A percentile compares a stretch with the other conserved stretches of the same genome.
These are phyloP conservation scores for Phytophthora multivora DNA, from an alignment of 352 stramenopile genomes.

Conservation along the genomic window DNA sequence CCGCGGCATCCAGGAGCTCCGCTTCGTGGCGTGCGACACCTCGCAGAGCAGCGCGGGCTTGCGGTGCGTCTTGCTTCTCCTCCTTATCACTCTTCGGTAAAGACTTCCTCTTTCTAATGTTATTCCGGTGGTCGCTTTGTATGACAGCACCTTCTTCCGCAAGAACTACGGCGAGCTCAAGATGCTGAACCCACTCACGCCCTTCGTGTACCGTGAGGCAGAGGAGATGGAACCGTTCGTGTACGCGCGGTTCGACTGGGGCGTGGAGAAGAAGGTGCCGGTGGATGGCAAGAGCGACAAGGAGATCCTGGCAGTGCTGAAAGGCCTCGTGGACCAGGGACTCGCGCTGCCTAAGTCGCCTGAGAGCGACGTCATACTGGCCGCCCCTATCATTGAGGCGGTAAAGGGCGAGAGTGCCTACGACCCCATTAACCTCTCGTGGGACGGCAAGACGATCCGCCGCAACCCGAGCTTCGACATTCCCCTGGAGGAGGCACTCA, in stretches of 20 bases:
- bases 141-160: conserved; percentile 77
- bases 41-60: conserved; percentile 85
- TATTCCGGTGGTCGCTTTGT: conserved; percentile 4
- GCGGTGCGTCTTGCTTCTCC: conserved; percentile 48
- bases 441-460: conserved; percentile 79
- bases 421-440: conserved; percentile 84
- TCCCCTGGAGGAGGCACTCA: conserved; percentile 70
- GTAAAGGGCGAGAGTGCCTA: conserved; percentile 72
- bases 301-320: conserved; percentile 76
- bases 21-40: conserved; percentile 84
- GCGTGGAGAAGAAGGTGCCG: conserved; percentile 83
- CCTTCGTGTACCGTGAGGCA: conserved; percentile 87
- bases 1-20: conserved; percentile 81
- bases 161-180: conserved; percentile 90
- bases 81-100: too few species aligned
- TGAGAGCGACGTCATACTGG: conserved; percentile 82
- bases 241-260: conserved; percentile 88
- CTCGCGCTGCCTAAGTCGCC: conserved; percentile 79
- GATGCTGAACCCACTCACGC: conserved; percentile 86
- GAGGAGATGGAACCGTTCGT: conserved; percentile 90
- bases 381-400: conserved; percentile 76
- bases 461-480: conserved; percentile 88
- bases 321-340: conserved; percentile 78
- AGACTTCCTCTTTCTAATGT: neutral
- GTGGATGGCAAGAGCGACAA: conserved; percentile 86